Base-by-base conservation (phyloP, 352 stramenopile genomes). In the Peronosclerospora sorghi region DNA sequence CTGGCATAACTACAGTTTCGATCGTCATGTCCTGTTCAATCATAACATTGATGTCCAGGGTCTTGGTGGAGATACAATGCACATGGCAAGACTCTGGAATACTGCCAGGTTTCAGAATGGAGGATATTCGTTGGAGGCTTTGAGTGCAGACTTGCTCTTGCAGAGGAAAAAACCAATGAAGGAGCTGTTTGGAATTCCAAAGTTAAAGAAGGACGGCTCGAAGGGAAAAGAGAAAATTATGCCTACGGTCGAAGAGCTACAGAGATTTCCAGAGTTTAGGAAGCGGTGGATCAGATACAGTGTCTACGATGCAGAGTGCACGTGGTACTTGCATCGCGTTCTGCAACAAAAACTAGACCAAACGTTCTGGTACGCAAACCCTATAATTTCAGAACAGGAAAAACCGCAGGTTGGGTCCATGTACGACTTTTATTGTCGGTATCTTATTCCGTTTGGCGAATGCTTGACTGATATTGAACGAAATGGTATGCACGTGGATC, bases 1-100 rank as follows among this genome's bases (percentile, higher is more conserved):
- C 8, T 99, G 95, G 93, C 96, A 99, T 68, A 99, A 99, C 67
- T 99, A 98, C 69, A 96, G 92, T 24, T 99, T 99, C 64, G 96
- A 99, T 80, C 76, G 95, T 29, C 96, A 99, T 65, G 94, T 99
- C 34, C 75, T 99, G 45, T 91, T 76, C 58, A 99, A 99, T 65
- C 81, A 97, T 47, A 89, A 78, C 13, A 97, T 99, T 55, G 60
- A 97, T 51, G 78, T 91, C 8, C 62, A 81, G 13, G 86, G 86
- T 0, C 90, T 98, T 32, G 88, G 74, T 17, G 95, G 94, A 27
- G 96, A 99, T 62, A 99, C 96, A 3, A 98, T 99, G 95, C 96
- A 99, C 78, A 99, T 99, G 96, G 96, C 96, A 32, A 73, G 96
- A 21, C 68, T 91, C 1, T 91, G 78, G 78, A 88, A 88, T 56